Evolutionary conservation across 2,329 filamentous ascomycete species (phyloP), one percentile per base, ranked within the genome.

Genomic region (Cryoendolithus antarcticus): DNA sequence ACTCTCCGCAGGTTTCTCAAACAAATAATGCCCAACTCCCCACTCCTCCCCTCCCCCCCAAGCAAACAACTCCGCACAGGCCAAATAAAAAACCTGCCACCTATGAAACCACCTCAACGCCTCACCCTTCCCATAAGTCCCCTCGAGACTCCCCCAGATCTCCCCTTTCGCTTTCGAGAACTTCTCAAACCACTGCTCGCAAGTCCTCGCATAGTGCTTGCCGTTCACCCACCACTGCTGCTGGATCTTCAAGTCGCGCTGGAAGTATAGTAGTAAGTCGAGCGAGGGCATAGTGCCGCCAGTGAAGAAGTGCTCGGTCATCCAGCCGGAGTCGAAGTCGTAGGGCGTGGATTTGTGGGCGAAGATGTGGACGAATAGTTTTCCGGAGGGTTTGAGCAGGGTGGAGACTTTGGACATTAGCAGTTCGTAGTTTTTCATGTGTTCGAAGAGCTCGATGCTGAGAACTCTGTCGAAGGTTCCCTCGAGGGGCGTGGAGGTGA

Each of bases 391-490:
- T 47, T 72, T 77, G 39, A 83, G 62, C 2, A 76, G 68, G 24
- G 68, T 63, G 3, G 67, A 54, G 10, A 82, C 61, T 57, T 83
- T 83, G 33, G 69, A 67, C 62, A 83, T 72, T 15, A 83, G 68
- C 8, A 75, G 62, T 44, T 78, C 71, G 58, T 83, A 82, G 57
- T 83, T 83, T 57, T 83, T 83, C 78, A 83, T 82, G 58, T 83
- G 80, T 56, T 83, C 79, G 52, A 84, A 82, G 9, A 83, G 66
- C 67, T 82, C 80, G 44, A 83, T 78, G 6, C 74, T 77, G 9
- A 83, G 64, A 1, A 82, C 74, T 9, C 79, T 68, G 54, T 83
- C 80, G 49, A 75, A 83, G 30, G 48, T 39, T 34, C 45, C 45
- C 38, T 51, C 54, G 13, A 51, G 44, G 9, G 47, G 40, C 19